Evolutionary conservation across 108 stramenopile species (phyloP), one percentile per base, ranked within the genome.

Genomic region (Craspedostauros australis): DNA sequence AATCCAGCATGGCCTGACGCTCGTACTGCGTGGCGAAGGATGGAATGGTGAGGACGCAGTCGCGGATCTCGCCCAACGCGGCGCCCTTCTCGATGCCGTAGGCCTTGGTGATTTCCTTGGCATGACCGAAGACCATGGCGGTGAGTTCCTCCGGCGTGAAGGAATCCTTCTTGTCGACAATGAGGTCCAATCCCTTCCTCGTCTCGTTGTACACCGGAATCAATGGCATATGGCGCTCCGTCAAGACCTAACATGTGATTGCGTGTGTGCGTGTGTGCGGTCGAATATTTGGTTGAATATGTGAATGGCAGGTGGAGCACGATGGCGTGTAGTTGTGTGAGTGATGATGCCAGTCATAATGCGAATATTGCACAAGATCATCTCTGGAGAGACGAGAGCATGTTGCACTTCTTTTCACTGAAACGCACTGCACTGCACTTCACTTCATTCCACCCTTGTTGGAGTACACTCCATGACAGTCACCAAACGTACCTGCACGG

Each of bases 131-230:
- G 11, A 99, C 77, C 98, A 98, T 98, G 36, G 97, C 97, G 47
- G 91, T 82, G 2, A 99, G 68, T 66, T 99, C 99, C 64, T 97
- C 97, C 18, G 97, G 95, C 4, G 91, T 93, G 75, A 87, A 97
- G 1, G 47, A 40, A 8, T 59, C 48, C 28, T 57, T 53, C 27
- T 66, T 70, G 49, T 93, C 87, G 1, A 92, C 65, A 26, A 66
- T 68, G 12, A 94, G 37, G 42, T 72, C 66, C 7, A 87, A 49
- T 3, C 91, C 88, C 14, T 50, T 57, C 45, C 93, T 68, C 1
- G 92, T 93, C 58, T 85, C 89, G 58, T 94, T 94, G 75, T 76
- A 85, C 5, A 62, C 40, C 8, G 85, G 84, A 15, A 47, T 57
- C 38, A 88, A 54, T 6, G 89, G 91, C 54, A 64, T 91, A 47